Conservation (phyloP, 164 flowering plant genomes). For the Vitis cinerea region DNA sequence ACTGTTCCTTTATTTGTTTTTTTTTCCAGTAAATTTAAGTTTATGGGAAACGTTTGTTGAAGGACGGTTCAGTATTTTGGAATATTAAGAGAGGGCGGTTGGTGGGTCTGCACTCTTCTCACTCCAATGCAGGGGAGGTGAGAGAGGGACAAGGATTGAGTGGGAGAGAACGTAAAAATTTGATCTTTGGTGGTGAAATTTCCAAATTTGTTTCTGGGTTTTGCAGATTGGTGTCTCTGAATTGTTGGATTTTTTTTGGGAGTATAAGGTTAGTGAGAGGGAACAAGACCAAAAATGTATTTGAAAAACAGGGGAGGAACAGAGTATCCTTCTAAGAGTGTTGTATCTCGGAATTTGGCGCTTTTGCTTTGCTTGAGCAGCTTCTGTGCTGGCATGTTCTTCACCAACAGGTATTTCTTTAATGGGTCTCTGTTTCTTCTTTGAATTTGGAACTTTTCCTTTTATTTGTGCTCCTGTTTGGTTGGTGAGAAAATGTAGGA, state of each 20-base stretch:
- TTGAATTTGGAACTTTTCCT: slow-evolving; percentile 1
- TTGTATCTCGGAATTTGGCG: slow-evolving; percentile 44
- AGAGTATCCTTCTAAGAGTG: slow-evolving; percentile 33
- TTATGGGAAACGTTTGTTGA: background rate
- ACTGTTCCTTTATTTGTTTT: background rate
- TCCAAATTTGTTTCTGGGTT: slow-evolving; percentile 3
- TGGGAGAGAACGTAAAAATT: background rate
- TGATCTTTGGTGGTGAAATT: background rate
- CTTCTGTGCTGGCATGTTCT: slow-evolving; percentile 72
- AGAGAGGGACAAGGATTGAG: background rate
- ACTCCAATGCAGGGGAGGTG: background rate
- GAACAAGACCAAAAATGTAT: slow-evolving; percentile 31
- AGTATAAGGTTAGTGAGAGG: background rate
- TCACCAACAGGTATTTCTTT: slow-evolving; percentile 58
- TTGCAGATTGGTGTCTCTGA: slow-evolving; percentile 1
- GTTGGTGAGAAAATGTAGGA: too few relatives aligned
- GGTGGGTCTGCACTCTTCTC: slow-evolving; percentile 1
- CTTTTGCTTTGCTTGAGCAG: slow-evolving; percentile 61
- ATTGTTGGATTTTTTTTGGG: background rate
- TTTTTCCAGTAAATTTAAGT: background rate
- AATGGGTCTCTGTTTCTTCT: background rate
- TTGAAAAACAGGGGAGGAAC: slow-evolving; percentile 44
- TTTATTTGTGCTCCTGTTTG: background rate
- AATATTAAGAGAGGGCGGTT: background rate
- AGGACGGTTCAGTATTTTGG: slow-evolving; percentile 4